A percentile compares a stretch with the other conserved stretches of the same genome.
Evolutionary conservation across 2,329 filamentous ascomycete genomes (phyloP).

Genomic region (Claviceps pazoutovae): DNA sequence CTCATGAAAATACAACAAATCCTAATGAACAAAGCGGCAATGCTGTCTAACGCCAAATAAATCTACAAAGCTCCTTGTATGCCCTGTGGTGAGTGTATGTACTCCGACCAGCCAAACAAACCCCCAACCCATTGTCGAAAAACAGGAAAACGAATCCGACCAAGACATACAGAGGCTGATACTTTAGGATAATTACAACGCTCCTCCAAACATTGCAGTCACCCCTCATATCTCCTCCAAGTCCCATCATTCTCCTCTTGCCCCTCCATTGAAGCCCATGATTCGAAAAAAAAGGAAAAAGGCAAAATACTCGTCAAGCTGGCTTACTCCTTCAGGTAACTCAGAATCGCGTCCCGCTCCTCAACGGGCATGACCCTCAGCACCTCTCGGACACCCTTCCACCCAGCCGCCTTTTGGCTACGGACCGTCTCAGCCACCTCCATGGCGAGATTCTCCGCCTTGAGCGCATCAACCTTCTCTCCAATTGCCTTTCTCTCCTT

Average conservation of each 20-base stretch:
- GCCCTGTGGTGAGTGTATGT: neutral
- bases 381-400: constrained; percentile 78
- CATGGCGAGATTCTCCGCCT: constrained; percentile 51
- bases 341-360: constrained; percentile 74
- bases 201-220: constrained; percentile 5
- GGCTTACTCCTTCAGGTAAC: constrained; percentile 35
- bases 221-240: too few relatives aligned
- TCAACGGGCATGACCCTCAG: constrained; percentile 74
- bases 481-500: constrained; percentile 74
- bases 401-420: constrained; percentile 46
- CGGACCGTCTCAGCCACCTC: constrained; percentile 32
- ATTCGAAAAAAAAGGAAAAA: neutral
- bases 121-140: neutral
- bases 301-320: neutral
- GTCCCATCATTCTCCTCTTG: too few relatives aligned
- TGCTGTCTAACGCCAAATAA: constrained; percentile 3
- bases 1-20: constrained; percentile 3
- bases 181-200: neutral
- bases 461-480: constrained; percentile 72
- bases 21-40: constrained; percentile 1
- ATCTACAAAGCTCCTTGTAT: constrained; percentile 2
- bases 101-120: neutral
- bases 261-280: neutral
- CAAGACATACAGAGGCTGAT: neutral
- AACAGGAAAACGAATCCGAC: neutral